phyloP scores from a whole-genome alignment of 495 filamentous ascomycete genomes.

The Thermothielavioides terrestris region DNA sequence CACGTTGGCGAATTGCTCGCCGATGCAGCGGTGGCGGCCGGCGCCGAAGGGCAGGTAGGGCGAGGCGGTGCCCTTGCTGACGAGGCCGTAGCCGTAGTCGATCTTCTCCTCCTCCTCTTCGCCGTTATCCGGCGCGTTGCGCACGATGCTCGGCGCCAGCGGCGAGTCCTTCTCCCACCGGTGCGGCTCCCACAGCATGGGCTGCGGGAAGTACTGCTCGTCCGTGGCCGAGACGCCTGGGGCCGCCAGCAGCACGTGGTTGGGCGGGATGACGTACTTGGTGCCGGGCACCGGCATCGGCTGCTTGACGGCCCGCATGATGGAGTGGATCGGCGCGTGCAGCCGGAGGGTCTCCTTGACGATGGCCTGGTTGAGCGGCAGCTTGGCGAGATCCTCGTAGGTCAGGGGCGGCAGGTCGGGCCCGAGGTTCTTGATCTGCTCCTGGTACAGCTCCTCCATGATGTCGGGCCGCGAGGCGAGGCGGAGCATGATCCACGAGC shows the following conservation, averaged over 20 bases:
- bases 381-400: slow-evolving; percentile 59
- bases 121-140: slow-evolving; percentile 35
- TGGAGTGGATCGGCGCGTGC: slow-evolving; percentile 74
- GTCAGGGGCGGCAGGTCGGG: slow-evolving; percentile 52
- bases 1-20: slow-evolving; percentile 93
- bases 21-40: slow-evolving; percentile 89
- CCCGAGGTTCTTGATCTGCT: slow-evolving; percentile 58
- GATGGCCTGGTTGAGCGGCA: slow-evolving; percentile 59
- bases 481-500: slow-evolving; percentile 72
- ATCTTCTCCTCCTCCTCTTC: slow-evolving; percentile 65
- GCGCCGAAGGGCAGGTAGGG: slow-evolving; percentile 95
- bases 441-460: slow-evolving; percentile 65
- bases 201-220: slow-evolving; percentile 68
- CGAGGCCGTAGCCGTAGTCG: slow-evolving; percentile 90
- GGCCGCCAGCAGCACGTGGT: slow-evolving; percentile 69
- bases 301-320: slow-evolving; percentile 75
- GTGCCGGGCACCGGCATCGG: slow-evolving; percentile 73
- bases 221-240: slow-evolving; percentile 68
- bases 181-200: slow-evolving; percentile 74
- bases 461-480: slow-evolving; percentile 65
- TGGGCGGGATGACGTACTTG: slow-evolving; percentile 65
- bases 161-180: slow-evolving; percentile 61
- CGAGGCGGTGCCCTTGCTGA: slow-evolving; percentile 75
- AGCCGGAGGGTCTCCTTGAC: slow-evolving; percentile 76
- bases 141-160: slow-evolving; percentile 36